phyloP scores from a whole-genome alignment of 371 early-diverging fungal genomes.

The Mucor irregularis region DNA sequence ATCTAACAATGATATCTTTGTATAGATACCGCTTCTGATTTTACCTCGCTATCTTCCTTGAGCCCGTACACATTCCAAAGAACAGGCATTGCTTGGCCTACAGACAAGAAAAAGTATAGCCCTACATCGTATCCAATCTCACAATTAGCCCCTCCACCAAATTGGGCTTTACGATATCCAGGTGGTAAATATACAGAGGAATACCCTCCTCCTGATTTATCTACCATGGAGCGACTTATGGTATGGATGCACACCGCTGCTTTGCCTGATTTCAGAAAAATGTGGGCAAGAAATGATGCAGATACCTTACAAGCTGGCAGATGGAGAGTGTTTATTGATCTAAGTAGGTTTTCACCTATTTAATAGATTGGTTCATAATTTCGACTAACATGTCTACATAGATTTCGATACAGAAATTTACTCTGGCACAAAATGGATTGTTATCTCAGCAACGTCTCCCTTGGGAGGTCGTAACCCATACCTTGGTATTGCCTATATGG shows the following conservation, averaged over 20 bases:
- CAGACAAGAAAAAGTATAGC: slow-evolving; percentile 76
- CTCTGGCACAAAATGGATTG: slow-evolving; percentile 91
- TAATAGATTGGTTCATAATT: neutral
- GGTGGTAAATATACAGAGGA: slow-evolving; percentile 61
- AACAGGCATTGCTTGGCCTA: slow-evolving; percentile 85
- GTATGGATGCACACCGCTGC: slow-evolving; percentile 99
- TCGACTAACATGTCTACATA: too few relatives aligned
- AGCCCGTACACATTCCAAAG: slow-evolving; percentile 39
- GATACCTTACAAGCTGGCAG: slow-evolving; percentile 56
- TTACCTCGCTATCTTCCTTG: slow-evolving; percentile 17
- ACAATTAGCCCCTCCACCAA: slow-evolving; percentile 76
- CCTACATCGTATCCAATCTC: slow-evolving; percentile 53
- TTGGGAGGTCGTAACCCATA: slow-evolving; percentile 95
- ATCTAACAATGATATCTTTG: neutral
- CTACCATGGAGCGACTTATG: slow-evolving; percentile 81
- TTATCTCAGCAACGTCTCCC: slow-evolving; percentile 87
- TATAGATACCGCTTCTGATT: slow-evolving; percentile 42
- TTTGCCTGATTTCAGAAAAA: slow-evolving; percentile 94
- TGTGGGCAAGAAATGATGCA: slow-evolving; percentile 82
- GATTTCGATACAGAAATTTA: slow-evolving; percentile 81
- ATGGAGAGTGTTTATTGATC: slow-evolving; percentile 68
- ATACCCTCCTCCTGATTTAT: slow-evolving; percentile 70
- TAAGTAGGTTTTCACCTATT: slow-evolving; percentile 46
- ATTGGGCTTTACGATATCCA: slow-evolving; percentile 68
- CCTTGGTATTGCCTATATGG: slow-evolving; percentile 91